Evolutionary conservation across 2,329 filamentous ascomycete genomes (phyloP).

Genomic region (Pseudogymnoascus verrucosus): DNA sequence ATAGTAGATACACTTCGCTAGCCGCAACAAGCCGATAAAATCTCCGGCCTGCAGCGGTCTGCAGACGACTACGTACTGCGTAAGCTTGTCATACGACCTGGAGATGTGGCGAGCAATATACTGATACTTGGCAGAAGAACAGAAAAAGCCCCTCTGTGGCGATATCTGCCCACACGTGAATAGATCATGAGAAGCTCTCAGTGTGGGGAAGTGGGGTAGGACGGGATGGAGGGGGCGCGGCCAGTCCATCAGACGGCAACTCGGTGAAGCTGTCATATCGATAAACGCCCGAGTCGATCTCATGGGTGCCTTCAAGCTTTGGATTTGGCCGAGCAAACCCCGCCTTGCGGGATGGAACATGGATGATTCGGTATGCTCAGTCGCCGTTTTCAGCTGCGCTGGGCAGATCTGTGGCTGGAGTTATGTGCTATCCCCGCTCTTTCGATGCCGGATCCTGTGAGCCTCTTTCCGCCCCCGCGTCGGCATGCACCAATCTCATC

Average conservation of each 20-base stretch:
- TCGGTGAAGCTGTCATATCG: neutral
- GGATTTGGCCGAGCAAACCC: neutral
- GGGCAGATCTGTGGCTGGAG: conserved; percentile 2
- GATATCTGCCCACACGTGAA: neutral
- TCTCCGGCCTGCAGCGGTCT: neutral
- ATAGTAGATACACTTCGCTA: neutral
- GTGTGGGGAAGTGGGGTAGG: conserved; percentile 1
- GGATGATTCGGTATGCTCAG: neutral
- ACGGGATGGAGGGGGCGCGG: neutral
- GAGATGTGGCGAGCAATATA: conserved; percentile 4
- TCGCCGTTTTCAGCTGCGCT: neutral
- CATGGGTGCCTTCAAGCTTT: neutral
- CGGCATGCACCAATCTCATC: neutral
- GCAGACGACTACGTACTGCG: neutral
- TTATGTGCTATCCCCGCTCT: neutral
- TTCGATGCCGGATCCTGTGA: neutral
- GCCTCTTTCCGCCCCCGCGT: neutral
- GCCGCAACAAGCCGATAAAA: conserved; percentile 8
- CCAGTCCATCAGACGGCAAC: neutral
- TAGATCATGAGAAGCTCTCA: neutral
- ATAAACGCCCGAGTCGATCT: neutral
- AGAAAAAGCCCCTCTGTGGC: neutral
- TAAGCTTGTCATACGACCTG: conserved; percentile 5
- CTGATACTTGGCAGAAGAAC: neutral
- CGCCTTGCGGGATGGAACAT: neutral